These are phyloP conservation scores for Fusarium lateritium DNA, from an alignment of 2,329 filamentous ascomycete species.

Conservation along the genomic window DNA sequence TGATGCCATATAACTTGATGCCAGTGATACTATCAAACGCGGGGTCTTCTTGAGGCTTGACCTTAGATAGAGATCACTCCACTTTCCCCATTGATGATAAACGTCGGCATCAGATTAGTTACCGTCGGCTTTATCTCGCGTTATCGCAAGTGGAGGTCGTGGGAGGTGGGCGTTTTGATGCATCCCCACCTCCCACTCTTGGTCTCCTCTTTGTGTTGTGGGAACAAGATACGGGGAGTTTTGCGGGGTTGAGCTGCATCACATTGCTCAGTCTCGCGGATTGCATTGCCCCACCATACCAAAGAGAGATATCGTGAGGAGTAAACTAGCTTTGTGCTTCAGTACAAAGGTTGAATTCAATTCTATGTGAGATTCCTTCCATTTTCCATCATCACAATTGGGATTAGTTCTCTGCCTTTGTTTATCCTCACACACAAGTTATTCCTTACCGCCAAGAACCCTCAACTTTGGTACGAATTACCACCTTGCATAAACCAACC, in stretches of 20 bases:
- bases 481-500: too few species aligned
- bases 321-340: background rate
- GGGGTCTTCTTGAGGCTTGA: background rate
- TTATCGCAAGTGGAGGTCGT: constrained; percentile 6
- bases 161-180: background rate
- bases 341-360: background rate
- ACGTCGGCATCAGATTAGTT: background rate
- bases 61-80: background rate
- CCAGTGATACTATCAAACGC: background rate
- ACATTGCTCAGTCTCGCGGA: too few species aligned
- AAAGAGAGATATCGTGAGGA: background rate
- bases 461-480: too few species aligned
- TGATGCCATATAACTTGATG: constrained; percentile 3
- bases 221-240: background rate
- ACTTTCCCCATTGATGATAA: constrained; percentile 1
- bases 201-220: background rate
- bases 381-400: background rate
- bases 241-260: background rate
- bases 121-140: background rate
- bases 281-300: background rate
- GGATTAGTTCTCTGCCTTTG: background rate
- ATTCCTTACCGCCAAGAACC: too few species aligned
- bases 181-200: constrained; percentile 7
- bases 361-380: background rate
- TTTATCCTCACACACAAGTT: too few species aligned